Evolutionary conservation across 805 yeast genomes (phyloP).

Genomic region (Lipomyces spencermartinsiae): DNA sequence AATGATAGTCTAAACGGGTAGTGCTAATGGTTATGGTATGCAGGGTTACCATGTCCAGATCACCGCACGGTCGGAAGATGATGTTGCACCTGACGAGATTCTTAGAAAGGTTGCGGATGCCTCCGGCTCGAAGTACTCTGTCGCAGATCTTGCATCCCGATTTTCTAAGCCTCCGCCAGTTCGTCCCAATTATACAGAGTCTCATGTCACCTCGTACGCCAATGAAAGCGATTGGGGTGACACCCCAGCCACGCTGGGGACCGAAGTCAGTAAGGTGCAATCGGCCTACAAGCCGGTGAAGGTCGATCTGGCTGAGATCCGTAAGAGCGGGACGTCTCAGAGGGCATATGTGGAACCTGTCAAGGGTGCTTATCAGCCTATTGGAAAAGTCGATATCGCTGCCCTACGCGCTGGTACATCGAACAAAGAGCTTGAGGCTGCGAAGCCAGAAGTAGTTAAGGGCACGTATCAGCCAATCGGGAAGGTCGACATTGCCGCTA

Average conservation of each 20-base stretch:
- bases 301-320: conserved; percentile 45
- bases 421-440: conserved; percentile 28
- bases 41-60: conserved; percentile 92
- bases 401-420: conserved; percentile 49
- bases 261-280: conserved; percentile 52
- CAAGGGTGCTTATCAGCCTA: conserved; percentile 62
- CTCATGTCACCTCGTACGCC: conserved; percentile 36
- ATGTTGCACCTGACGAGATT: conserved; percentile 79
- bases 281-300: conserved; percentile 51
- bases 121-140: conserved; percentile 93
- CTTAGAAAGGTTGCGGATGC: conserved; percentile 82
- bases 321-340: conserved; percentile 40
- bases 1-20: conserved; percentile 39
- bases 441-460: conserved; percentile 44
- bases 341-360: conserved; percentile 42
- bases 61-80: conserved; percentile 94
- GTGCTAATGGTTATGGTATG: background rate
- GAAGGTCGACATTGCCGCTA: conserved; percentile 58
- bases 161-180: conserved; percentile 43
- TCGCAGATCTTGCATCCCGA: conserved; percentile 40
- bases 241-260: conserved; percentile 47
- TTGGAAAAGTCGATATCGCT: conserved; percentile 64
- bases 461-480: conserved; percentile 68
- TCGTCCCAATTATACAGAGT: conserved; percentile 47
- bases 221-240: conserved; percentile 76